These are phyloP conservation scores for Ulota crispa DNA, from an alignment of 225 moss, liverwort and hornwort species.

Conservation along the genomic window DNA sequence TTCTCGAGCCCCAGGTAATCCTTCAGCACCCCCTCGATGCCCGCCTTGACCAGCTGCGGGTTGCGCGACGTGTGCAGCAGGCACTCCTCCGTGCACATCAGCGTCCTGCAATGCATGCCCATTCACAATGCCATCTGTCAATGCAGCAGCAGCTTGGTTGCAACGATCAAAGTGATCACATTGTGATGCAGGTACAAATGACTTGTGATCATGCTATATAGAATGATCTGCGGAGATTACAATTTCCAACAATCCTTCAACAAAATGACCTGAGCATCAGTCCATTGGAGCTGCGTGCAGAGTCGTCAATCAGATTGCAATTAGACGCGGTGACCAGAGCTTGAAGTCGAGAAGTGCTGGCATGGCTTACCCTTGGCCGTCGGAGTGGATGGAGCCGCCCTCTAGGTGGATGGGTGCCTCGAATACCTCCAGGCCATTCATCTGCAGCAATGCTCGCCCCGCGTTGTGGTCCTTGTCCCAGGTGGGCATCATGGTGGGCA, in stretches of 20 bases:
- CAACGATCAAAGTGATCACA: neutral
- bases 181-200: neutral
- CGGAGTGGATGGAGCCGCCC: constrained; percentile 64
- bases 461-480: constrained; percentile 55
- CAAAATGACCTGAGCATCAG: neutral
- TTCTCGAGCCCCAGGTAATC: constrained; percentile 53
- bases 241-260: neutral
- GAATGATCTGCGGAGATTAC: neutral
- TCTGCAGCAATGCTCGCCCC: constrained; percentile 45
- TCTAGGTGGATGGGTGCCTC: constrained; percentile 61
- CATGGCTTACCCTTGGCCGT: constrained; percentile 49
- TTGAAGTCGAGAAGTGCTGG: neutral
- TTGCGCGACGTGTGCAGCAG: constrained; percentile 52
- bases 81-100: constrained; percentile 67
- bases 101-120: constrained; percentile 29
- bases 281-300: neutral
- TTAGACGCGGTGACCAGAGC: neutral
- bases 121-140: neutral
- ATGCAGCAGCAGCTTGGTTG: too few relatives aligned
- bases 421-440: constrained; percentile 52
- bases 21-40: constrained; percentile 53
- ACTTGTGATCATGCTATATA: neutral
- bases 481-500: constrained; percentile 60
- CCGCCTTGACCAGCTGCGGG: constrained; percentile 44
- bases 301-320: neutral